Percentiles rank a stretch among this genome's conserved stretches.
Evolutionary conservation across 352 stramenopile genomes (phyloP).

Genomic region (Phytophthora pseudosyringae): DNA sequence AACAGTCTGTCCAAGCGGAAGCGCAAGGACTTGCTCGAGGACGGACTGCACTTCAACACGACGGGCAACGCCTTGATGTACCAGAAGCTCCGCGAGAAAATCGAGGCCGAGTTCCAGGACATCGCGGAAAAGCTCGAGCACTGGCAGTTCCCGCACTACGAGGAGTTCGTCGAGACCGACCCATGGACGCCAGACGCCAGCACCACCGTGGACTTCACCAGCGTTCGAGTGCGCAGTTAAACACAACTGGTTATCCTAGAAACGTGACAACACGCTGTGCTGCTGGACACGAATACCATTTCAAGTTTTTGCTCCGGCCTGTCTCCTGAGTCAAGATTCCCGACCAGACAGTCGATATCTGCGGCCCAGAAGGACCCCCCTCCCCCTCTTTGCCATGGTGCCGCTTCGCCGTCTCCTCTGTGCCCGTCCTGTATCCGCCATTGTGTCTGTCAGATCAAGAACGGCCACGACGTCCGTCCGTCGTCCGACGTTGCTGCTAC

Average conservation of each 20-base stretch:
- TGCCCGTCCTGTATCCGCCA: neutral
- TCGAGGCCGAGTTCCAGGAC: slow-evolving; percentile 20
- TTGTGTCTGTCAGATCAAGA: neutral
- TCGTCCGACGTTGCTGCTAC: slow-evolving; percentile 33
- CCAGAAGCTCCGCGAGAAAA: slow-evolving; percentile 23
- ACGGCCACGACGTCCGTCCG: slow-evolving; percentile 1
- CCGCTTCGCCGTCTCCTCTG: slow-evolving; percentile 4
- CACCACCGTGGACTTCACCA: slow-evolving; percentile 14
- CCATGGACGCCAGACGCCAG: slow-evolving; percentile 21
- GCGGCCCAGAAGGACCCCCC: neutral
- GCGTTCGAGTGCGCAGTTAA: slow-evolving; percentile 15
- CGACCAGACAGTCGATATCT: neutral
- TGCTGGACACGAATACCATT: neutral
- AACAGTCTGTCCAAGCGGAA: slow-evolving; percentile 40
- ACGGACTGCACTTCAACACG: slow-evolving; percentile 58
- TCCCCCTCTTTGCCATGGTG: slow-evolving; percentile 5
- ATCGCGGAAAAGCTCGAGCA: slow-evolving; percentile 23
- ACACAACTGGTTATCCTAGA: neutral
- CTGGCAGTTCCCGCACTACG: slow-evolving; percentile 38
- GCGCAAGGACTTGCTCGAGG: slow-evolving; percentile 33
- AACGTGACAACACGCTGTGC: neutral
- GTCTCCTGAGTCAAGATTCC: slow-evolving; percentile 3
- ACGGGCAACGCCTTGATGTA: slow-evolving; percentile 47
- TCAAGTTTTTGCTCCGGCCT: neutral
- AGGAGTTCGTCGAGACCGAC: slow-evolving; percentile 44